phyloP scores from a whole-genome alignment of 2,329 filamentous ascomycete species.

The Talaromyces sp. region DNA sequence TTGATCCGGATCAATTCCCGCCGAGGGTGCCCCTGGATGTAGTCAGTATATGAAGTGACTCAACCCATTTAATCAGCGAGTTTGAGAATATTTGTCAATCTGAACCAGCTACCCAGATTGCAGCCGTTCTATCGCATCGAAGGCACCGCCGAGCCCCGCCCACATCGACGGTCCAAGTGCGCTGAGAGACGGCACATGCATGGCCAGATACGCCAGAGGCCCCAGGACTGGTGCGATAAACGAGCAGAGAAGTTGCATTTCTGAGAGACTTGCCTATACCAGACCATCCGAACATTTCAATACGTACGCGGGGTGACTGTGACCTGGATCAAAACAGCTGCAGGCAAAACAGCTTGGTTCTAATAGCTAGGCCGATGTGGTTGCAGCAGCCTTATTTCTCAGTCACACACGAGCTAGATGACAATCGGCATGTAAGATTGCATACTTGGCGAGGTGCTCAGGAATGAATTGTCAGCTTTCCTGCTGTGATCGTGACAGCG shows the following conservation, averaged over 20 bases:
- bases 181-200: neutral
- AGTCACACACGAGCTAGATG: neutral
- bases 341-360: neutral
- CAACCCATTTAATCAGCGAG: neutral
- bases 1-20: constrained; percentile 29
- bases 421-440: neutral
- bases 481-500: neutral
- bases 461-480: neutral
- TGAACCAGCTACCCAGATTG: neutral
- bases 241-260: neutral
- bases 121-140: neutral
- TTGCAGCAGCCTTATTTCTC: neutral
- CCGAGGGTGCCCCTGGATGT: constrained; percentile 23
- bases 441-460: neutral
- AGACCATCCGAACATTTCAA: constrained; percentile 9
- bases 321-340: neutral
- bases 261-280: constrained; percentile 6
- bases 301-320: neutral
- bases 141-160: neutral
- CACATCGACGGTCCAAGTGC: neutral
- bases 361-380: neutral
- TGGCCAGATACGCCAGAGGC: neutral
- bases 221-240: neutral
- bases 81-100: neutral
- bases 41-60: neutral